Base-by-base conservation (phyloP, 2,329 filamentous ascomycete genomes). In the Alternaria triticina region DNA sequence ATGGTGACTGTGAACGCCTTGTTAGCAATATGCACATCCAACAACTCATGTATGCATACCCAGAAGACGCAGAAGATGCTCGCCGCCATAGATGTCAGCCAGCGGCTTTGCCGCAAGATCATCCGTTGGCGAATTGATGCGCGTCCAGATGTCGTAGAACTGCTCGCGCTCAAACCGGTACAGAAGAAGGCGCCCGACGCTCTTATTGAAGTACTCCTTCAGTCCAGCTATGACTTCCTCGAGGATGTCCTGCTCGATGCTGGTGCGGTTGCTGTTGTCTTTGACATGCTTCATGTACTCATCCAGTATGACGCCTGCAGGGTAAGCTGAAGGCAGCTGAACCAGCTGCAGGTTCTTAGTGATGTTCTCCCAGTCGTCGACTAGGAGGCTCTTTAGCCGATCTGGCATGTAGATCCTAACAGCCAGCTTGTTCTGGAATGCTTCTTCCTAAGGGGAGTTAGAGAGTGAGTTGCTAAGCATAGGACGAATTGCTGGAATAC, bases 331-430 rank as follows among this genome's bases (percentile, higher is more conserved):
- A 0, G 96, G 96, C 15, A 99, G 85, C 2, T 92, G 90, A 30
- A 97, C 93, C 5, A 98, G 89, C 76, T 95, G 92, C 71, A 93
- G 89, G 77, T 96, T 96, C 83, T 97, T 98, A 60, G 96, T 99
- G 65, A 99, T 90, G 73, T 97, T 97, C 80, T 99, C 96, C 96
- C 96, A 99, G 79, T 99, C 96, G 77, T 99, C 96, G 22, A 99
- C 96, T 4, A 99, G 88, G 66, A 97, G 87, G 15, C 92, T 93
- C 83, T 98, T 97, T 69, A 99, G 86, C 69, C 91, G 89, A 76
- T 98, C 96, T 0, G 96, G 94, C 68, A 98, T 89, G 54, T 90
- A 86, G 45, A 99, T 87, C 72, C 93, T 92, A 74, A 99, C 91
- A 17, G 93, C 93, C 20, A 95, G 94, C 61, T 94, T 90, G 66